Base-by-base conservation (phyloP, 768 basidiomycete genomes). In the Lepiota subincarnata region DNA sequence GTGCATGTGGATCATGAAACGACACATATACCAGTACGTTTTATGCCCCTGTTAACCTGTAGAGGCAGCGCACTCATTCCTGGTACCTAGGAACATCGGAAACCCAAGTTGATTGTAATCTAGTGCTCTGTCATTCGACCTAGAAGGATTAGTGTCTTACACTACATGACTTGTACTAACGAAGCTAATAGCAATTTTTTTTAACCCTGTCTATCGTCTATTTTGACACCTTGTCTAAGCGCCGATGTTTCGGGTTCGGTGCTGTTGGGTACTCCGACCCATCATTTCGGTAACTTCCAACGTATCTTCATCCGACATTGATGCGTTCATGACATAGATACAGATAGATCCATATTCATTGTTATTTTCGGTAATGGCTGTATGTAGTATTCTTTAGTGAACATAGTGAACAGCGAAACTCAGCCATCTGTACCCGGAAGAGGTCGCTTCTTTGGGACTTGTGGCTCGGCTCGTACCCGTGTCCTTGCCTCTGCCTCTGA, bases 1-100 rank as follows among this genome's bases (percentile, higher is more conserved):
- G 92, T 97, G 20, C 94, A 97, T 64, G 91, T 96, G 55, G 94
- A 97, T 70, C 87, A 96, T 62, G 94, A 96, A 70, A 87, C 88
- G 4, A 87, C 85, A n/a, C 93, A 95, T 69, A 62, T 73, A 13
- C 79, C 78, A 38, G 78, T 76, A 60, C 20, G 75, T 62, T 31
- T 11, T 3, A 40, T 34, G 16, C 22, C 12, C 56, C 42, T 18
- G 18, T 18, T 10, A 37, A n/a, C 22, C 28, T 28, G 11, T 22
- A 31, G 44, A 46, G 43, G 14, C 43, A 37, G 34, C 31, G 16
- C 36, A 28, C 22, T 49, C 36, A 24, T 31, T 22, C 36, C 39
- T 35, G 50, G 48, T 19, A 42, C 48, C 7, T 16, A 79, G 79
- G 79, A 80, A 68, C 79, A 80, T 61, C 75, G 79, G 55, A 80